Base-by-base conservation (phyloP, 148 eudicot genomes). In the Chenopodium album region DNA sequence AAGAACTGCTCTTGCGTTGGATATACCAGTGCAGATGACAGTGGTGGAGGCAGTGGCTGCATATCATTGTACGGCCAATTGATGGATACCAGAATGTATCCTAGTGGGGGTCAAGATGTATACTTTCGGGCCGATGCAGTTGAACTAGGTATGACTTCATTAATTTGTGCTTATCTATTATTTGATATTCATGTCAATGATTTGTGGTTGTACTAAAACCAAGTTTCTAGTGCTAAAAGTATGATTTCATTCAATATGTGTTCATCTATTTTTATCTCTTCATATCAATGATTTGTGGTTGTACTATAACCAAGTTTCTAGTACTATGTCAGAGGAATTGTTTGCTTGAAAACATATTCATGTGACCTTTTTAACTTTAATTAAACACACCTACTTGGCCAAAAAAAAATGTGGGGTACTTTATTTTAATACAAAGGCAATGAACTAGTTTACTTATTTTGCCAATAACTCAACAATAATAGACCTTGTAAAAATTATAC, bases 1-100 rank as follows among this genome's bases (percentile, higher is more conserved):
- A 82, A 52, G 23, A 89, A 91, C 76, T 91, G 93, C 75, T 77
- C 87, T 23, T 91, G 92, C 76, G 50, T 69, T 34, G 93, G 87
- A 0, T 91, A 87, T 31, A 77, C 87, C 2, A 79, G 84, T 69
- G 89, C 88, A 14, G 79, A 84, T 28, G 76, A 85, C 73, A 82
- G 68, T 17, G 52, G 23, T 46, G 83, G 50, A 41, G 86, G 82
- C 16, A 78, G 29, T n/a, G 92, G 92, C 48, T 90, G 92, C 59
- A 83, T 90, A 7, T 44, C 63, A 7, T 74, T 88, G 76, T 77
- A 84, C 26, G 89, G 81, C 9, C 81, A 80, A 29, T 70, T 90
- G 78, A 37, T 80, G 22, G 92, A 90, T 76, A 76, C 88, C 14
- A 76, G 86, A 54, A 64, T 77, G 73, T 90, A 85, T 74, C 37